Percentiles rank a stretch among this genome's conserved stretches.
Conservation (phyloP, 2,329 filamentous ascomycete species). For the Aspergillus bombycis region DNA sequence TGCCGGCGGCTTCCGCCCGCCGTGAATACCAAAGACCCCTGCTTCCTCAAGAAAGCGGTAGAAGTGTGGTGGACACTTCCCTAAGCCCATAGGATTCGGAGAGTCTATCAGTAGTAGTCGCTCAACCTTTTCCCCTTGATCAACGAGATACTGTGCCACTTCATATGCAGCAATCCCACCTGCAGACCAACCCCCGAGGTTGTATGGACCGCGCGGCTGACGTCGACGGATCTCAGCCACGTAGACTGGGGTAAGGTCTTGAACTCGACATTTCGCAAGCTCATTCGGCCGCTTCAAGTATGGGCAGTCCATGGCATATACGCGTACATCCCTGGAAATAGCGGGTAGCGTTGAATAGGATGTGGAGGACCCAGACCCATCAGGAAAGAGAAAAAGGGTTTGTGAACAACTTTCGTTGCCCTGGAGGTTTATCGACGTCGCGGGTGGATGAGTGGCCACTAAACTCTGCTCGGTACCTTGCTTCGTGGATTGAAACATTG, state of each 20-base stretch:
- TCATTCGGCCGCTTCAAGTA: neutral
- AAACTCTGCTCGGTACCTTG: too few relatives aligned
- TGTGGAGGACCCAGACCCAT: neutral
- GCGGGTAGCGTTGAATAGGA: neutral
- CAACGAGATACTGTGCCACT: constrained; percentile 62
- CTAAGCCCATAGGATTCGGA: constrained; percentile 67
- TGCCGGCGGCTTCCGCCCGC: constrained; percentile 45
- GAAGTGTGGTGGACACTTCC: constrained; percentile 62
- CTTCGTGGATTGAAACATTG: neutral
- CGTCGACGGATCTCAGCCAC: neutral
- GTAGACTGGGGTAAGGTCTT: neutral
- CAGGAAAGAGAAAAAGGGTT: neutral
- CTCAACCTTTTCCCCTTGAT: constrained; percentile 60
- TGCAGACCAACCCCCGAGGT: constrained; percentile 61
- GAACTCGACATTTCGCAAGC: neutral
- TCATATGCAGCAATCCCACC: constrained; percentile 74
- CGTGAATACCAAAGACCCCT: constrained; percentile 47
- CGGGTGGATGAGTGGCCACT: neutral
- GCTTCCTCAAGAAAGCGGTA: constrained; percentile 53
- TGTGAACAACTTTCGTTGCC: neutral
- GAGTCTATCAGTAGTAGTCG: constrained; percentile 67
- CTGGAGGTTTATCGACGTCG: neutral
- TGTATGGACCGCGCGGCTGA: neutral
- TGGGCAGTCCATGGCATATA: neutral
- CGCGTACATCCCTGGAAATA: neutral